phyloP scores from a whole-genome alignment of 495 filamentous ascomycete species.

The Letharia columbiana region DNA sequence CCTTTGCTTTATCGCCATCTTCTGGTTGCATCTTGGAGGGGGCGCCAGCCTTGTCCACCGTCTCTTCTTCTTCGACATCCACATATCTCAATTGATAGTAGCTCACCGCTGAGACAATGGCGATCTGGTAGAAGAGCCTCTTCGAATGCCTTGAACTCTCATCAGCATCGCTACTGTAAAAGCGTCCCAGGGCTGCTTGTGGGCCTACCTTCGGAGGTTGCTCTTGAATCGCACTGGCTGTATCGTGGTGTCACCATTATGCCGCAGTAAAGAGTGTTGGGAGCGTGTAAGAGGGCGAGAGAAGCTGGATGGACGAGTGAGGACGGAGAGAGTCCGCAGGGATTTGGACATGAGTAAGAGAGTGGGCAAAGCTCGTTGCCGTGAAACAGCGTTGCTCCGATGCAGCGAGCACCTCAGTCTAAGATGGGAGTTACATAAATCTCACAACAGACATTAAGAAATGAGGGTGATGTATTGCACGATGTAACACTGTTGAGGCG shows the following conservation, averaged over 20 bases:
- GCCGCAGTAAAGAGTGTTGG: constrained; percentile 17
- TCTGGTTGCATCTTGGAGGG: not conserved
- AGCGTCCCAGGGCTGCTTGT: not conserved
- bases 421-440: not conserved
- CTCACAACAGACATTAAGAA: not conserved
- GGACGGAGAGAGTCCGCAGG: constrained; percentile 23
- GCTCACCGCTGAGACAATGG: not conserved
- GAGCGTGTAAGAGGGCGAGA: constrained; percentile 12
- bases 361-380: constrained; percentile 10
- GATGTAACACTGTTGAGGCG: not conserved
- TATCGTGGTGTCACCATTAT: constrained; percentile 4
- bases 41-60: not conserved
- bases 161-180: not conserved
- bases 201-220: not conserved
- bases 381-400: not conserved
- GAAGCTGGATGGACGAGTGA: constrained; percentile 13
- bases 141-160: not conserved
- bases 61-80: constrained; percentile 15
- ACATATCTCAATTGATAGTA: not conserved
- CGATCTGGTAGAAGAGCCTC: not conserved
- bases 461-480: not conserved
- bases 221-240: constrained; percentile 12
- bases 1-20: not conserved
- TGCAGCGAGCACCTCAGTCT: not conserved
- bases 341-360: constrained; percentile 25